Evolutionary conservation across 345 rosid species (phyloP).

Genomic region (Ceriops zippeliana): DNA sequence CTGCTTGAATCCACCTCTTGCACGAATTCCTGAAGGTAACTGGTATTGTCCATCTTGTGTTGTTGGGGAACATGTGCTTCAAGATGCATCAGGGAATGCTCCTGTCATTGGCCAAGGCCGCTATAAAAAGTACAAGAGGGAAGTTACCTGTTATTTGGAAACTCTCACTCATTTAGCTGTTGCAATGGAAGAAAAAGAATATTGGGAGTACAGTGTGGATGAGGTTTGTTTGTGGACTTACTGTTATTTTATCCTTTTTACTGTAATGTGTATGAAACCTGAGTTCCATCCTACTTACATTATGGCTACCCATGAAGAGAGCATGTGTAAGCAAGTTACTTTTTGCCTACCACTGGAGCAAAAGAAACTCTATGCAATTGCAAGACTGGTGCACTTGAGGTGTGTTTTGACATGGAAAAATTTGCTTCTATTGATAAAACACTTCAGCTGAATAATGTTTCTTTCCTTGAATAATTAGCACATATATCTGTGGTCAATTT

Average conservation of each 20-base stretch:
- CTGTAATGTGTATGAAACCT: not conserved
- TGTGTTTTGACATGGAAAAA: too few species aligned
- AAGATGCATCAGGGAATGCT: conserved; percentile 44
- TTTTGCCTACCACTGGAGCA: too few species aligned
- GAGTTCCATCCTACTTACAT: not conserved
- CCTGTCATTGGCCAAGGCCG: conserved; percentile 37
- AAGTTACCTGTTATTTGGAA: conserved; percentile 65
- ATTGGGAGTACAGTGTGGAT: conserved; percentile 69
- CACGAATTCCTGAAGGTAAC: conserved; percentile 94
- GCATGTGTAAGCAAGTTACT: not conserved
- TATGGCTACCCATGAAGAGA: not conserved
- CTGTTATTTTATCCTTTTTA: conserved; percentile 2
- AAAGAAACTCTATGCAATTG: too few species aligned
- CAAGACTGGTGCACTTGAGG: too few species aligned
- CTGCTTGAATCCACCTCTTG: conserved; percentile 96
- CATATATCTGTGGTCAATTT: too few species aligned
- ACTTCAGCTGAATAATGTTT: too few species aligned
- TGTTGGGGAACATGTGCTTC: conserved; percentile 44
- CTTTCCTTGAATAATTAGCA: too few species aligned
- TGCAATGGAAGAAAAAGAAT: conserved; percentile 76
- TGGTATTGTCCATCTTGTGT: conserved; percentile 99
- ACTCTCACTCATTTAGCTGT: conserved; percentile 49
- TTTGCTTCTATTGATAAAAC: too few species aligned
- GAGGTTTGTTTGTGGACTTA: conserved; percentile 56
- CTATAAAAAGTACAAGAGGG: conserved; percentile 67